Conservation (phyloP, 202 grass and related monocot genomes). For the Schoenoplectus tabernaemontani region DNA sequence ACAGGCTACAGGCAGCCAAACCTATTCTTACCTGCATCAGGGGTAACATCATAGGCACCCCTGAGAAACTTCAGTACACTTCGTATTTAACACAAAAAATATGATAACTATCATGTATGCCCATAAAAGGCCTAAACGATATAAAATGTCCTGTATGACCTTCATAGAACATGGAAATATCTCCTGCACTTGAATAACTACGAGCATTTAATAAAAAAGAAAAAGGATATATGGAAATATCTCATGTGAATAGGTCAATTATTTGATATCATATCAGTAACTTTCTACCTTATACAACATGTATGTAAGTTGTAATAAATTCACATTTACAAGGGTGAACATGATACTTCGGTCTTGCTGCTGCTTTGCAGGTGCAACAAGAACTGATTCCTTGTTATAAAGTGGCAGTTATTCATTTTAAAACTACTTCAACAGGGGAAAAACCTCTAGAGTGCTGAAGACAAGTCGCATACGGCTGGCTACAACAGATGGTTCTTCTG, state of each 20-base stretch:
- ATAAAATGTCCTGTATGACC: background rate
- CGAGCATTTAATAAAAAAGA: too few species aligned
- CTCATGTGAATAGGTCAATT: background rate
- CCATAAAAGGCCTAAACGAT: background rate
- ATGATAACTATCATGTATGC: background rate
- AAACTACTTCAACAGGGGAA: background rate
- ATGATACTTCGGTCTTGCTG: background rate
- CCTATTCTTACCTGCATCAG: background rate
- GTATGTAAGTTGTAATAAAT: background rate
- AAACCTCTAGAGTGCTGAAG: conserved; percentile 95
- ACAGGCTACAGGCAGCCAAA: background rate
- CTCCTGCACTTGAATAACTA: background rate
- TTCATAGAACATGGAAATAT: background rate
- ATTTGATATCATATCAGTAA: background rate
- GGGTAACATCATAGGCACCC: background rate
- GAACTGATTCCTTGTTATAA: background rate
- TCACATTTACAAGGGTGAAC: background rate
- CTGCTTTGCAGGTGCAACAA: background rate
- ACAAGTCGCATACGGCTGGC: conserved; percentile 88
- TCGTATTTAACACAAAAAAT: background rate
- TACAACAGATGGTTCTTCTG: conserved; percentile 78
- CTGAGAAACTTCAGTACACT: background rate
- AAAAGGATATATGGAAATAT: background rate
- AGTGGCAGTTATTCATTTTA: background rate
- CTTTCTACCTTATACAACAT: background rate